Base-by-base conservation (phyloP, 768 basidiomycete genomes). In the Cyclocybe cylindracea region DNA sequence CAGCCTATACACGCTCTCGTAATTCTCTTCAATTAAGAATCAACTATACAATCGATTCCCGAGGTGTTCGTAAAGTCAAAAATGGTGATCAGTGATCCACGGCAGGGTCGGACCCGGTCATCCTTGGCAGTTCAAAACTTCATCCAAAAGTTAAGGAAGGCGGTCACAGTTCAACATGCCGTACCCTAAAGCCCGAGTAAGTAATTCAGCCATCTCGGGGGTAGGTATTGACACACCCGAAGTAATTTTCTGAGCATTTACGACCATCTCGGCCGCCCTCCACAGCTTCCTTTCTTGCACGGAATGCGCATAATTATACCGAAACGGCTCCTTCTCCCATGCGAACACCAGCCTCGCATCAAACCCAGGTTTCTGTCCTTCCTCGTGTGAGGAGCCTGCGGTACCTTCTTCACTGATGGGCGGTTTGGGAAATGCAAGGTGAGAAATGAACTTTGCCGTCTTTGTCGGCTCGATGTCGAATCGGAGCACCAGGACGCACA, bases 311-410 rank as follows among this genome's bases (percentile, higher is more conserved):
- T 71, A 68, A 31, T 67, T 65, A 37, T 69, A 66, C 18, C 67
- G 63, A 54, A 76, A 77, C 13, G 73, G 70, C 46, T 75, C 71
- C 31, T 59, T 65, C 52, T 73, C 69, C 45, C 65, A 61, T 16
- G 69, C 65, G 56, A 76, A 71, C 8, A 76, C 69, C 36, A 76
- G 63, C 19, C 73, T 63, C 10, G 69, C 63, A 50, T 76, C 71
- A 33, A 58, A 61, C 29, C 48, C 57, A 8, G 50, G 33, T 9
- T 39, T 37, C 4, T 42, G 18, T 31, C 13, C 45, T 18, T 53
- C 48, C 9, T 45, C 54, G 16, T 52, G 49, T 31, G 46, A 19
- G 7, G 59, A 29, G 24, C 46, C 53, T 5, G 45, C 36, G 32
- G 60, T 46, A n/a, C 37, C 49, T 36, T 44, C 14, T 24, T 35